Conservation (phyloP, 1,284 basidiomycete species). For the Pholiota adiposa region DNA sequence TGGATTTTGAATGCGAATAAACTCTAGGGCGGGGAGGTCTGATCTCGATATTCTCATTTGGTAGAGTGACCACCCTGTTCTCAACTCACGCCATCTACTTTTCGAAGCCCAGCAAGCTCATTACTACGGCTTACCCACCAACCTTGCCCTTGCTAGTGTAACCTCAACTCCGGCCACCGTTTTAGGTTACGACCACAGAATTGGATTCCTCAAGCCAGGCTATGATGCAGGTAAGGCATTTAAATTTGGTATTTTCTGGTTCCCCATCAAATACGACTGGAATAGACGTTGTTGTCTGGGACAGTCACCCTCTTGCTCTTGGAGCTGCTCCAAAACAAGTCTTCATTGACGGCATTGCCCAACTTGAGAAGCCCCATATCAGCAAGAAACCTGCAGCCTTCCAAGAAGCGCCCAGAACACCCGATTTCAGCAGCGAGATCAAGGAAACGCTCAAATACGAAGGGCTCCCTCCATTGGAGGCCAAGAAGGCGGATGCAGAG, state of each 20-base stretch:
- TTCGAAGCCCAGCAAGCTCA: conserved; percentile 90
- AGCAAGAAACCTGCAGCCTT: conserved; percentile 48
- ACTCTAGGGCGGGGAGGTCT: too few relatives aligned
- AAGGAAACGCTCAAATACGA: conserved; percentile 60
- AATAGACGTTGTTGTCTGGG: conserved; percentile 68
- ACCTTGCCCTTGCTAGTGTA: conserved; percentile 73
- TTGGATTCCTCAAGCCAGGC: conserved; percentile 70
- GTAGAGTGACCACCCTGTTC: conserved; percentile 74
- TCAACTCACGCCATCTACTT: conserved; percentile 80
- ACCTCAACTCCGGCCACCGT: conserved; percentile 80
- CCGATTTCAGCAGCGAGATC: conserved; percentile 62
- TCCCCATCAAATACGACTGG: neutral
- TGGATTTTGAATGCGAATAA: neutral
- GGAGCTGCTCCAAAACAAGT: conserved; percentile 76
- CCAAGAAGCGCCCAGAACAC: conserved; percentile 57
- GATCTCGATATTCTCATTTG: conserved; percentile 7
- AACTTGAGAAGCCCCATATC: conserved; percentile 50
- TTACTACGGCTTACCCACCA: conserved; percentile 67
- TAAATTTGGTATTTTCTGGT: neutral
- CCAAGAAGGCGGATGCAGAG: conserved; percentile 38
- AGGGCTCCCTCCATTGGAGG: conserved; percentile 65
- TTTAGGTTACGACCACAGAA: conserved; percentile 80
- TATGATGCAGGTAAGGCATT: conserved; percentile 39
- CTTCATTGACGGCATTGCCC: conserved; percentile 72
- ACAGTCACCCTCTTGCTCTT: conserved; percentile 78